Evolutionary conservation across 257 asterid genomes (phyloP), one percentile per base, ranked within the genome.

Genomic region (Solanum sejunctum): DNA sequence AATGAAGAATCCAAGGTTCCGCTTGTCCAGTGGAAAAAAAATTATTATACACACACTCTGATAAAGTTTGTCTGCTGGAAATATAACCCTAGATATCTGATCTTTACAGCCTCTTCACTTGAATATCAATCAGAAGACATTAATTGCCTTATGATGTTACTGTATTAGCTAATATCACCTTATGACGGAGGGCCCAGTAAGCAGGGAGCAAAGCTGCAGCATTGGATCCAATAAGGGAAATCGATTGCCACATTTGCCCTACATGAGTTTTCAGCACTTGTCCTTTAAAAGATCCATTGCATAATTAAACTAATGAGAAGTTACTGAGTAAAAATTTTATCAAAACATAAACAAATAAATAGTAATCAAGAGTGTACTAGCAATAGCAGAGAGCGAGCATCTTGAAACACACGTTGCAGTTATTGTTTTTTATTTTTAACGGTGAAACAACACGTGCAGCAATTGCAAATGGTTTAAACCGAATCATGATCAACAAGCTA

Each of bases 161-260:
- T 10, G 86, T 67, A 82, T 58, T 83, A 85, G 47, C 58, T 72
- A 84, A 73, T 21, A 73, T 86, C 80, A 97, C 99, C 99, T 92
- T 97, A 82, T 92, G 91, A 67, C 97, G 98, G 84, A 97, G 98
- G 83, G 98, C 91, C 98, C 97, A 95, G 87, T 90, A 97, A 82
- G 99, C 97, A 21, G 99, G 99, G 18, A 97, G 96, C 63, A 95
- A 84, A 39, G 98, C 97, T n/a, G 98, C 99, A 83, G 93, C 97
- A 86, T 97, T 97, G 58, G 99, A 95, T 84, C 95, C 98, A 86
- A 97, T 93, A 58, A 97, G 98, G 87, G 92, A 90, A 83, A 94
- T 91, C 11, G 99, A 95, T 60, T 97, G 98, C 89, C 88, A 88
- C 84, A 92, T 85, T 87, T 93, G 99, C 85, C 98, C 99, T 97